Percentiles rank a stretch among this genome's conserved stretches.
phyloP scores from a whole-genome alignment of 192 early-diverging fungal species.

The Coemansia sp. region DNA sequence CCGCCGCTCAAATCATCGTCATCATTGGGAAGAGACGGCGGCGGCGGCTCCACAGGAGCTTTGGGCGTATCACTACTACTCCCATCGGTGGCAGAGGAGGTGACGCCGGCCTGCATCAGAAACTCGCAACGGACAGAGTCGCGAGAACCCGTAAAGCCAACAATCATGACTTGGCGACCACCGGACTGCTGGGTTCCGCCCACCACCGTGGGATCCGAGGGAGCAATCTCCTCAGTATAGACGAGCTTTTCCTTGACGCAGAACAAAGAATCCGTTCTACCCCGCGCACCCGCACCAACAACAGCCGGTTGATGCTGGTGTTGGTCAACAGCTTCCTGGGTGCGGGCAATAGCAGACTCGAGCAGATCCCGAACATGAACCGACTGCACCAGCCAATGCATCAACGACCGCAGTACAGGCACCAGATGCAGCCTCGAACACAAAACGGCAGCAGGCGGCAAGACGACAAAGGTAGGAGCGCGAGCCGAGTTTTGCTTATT shows the following conservation, averaged over 20 bases:
- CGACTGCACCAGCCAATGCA: slow-evolving; percentile 51
- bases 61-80: not conserved
- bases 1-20: slow-evolving; percentile 8
- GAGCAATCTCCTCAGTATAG: slow-evolving; percentile 16
- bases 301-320: not conserved
- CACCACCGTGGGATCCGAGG: slow-evolving; percentile 8
- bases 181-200: slow-evolving; percentile 5
- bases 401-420: slow-evolving; percentile 45
- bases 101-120: slow-evolving; percentile 40
- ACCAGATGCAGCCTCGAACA: slow-evolving; percentile 42
- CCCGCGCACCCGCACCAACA: not conserved
- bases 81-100: not conserved
- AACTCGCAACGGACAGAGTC: slow-evolving; percentile 57
- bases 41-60: not conserved
- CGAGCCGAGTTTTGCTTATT: slow-evolving; percentile 37
- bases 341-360: slow-evolving; percentile 42
- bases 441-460: slow-evolving; percentile 45
- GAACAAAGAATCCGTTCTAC: slow-evolving; percentile 24
- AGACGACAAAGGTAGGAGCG: slow-evolving; percentile 35
- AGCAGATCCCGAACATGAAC: slow-evolving; percentile 51
- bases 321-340: slow-evolving; percentile 37
- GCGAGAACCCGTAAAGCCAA: slow-evolving; percentile 43
- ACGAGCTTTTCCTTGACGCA: slow-evolving; percentile 50
- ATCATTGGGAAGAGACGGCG: not conserved
- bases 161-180: slow-evolving; percentile 39